Base-by-base conservation (phyloP, 2,329 filamentous ascomycete species). In the Gnomoniopsis sp. region DNA sequence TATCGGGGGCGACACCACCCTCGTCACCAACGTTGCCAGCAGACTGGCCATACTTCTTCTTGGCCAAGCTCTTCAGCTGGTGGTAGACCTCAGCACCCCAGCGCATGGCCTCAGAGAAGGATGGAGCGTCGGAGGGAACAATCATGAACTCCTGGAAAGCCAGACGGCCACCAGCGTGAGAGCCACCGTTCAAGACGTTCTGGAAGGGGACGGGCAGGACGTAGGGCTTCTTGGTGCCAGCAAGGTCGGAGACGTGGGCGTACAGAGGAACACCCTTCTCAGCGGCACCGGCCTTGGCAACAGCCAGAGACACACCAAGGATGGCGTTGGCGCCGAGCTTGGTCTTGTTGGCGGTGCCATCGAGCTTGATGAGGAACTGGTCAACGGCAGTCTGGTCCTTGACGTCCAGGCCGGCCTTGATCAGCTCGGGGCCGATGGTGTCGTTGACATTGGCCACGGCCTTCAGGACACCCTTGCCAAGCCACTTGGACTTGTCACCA, bases 1-100 rank as follows among this genome's bases (percentile, higher is more conserved):
- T 98, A 87, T 98, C 93, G 69, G 95, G 95, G 69, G 95, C 95
- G 73, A 99, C 95, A 88, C 95, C 95, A 85, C 95, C 95, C 88
- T 99, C 95, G 75, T 99, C 95, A 79, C 95, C 95, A 67, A 99
- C 95, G 77, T 99, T 99, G 77, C 93, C 95, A 67, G 95, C 95
- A 65, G 95, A 97, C 80, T 96, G 93, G 74, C 95, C 95, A 77
- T 99, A 99, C 86, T 91, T 95, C 90, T 97, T 95, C 90, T 98
- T 98, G 77, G 95, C 93, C 63, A 98, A 87, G 70, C 84, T 72
- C 89, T 99, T 99, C 71, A 99, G 90, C 80, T 90, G 89, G 80
- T 98, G 93, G 88, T 99, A 99, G 71, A 97, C 92, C 81, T 99
- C 95, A 70, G 93, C 80, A 77, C 95, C 95, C 80, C 96, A 91